These are phyloP conservation scores for Boletus sp. DNA, from an alignment of 1,284 basidiomycete genomes.

Conservation along the genomic window DNA sequence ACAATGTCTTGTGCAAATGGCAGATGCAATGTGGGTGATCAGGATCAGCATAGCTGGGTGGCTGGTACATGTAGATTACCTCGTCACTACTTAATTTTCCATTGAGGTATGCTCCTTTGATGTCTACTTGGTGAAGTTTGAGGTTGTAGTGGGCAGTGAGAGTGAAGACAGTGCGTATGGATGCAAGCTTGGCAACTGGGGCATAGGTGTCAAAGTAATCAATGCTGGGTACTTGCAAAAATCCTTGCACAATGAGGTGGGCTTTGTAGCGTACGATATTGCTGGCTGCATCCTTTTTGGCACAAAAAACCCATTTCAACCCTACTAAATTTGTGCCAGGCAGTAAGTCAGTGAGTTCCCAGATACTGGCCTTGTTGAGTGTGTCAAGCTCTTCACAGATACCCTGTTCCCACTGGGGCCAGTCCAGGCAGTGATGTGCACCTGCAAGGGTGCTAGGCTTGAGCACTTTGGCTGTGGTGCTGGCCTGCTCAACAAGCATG, in stretches of 20 bases:
- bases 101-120: too few relatives aligned
- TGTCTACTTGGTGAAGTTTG: background rate
- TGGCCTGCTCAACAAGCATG: too few relatives aligned
- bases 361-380: background rate
- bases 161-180: background rate
- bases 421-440: too few relatives aligned
- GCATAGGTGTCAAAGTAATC: background rate
- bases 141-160: background rate
- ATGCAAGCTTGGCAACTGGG: background rate
- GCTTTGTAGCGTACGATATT: background rate
- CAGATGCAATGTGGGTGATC: too few relatives aligned
- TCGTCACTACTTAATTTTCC: too few relatives aligned
- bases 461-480: too few relatives aligned
- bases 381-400: too few relatives aligned
- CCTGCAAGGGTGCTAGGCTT: too few relatives aligned
- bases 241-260: background rate
- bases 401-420: too few relatives aligned
- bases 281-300: background rate
- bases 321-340: background rate
- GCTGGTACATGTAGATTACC: too few relatives aligned
- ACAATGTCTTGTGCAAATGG: too few relatives aligned
- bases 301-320: background rate
- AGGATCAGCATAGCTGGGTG: too few relatives aligned
- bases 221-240: background rate
- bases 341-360: background rate